A percentile compares a stretch with the other conserved stretches of the same genome.
These are phyloP conservation scores for Sordaria brevicollis DNA, from an alignment of 495 filamentous ascomycete species.

Conservation along the genomic window DNA sequence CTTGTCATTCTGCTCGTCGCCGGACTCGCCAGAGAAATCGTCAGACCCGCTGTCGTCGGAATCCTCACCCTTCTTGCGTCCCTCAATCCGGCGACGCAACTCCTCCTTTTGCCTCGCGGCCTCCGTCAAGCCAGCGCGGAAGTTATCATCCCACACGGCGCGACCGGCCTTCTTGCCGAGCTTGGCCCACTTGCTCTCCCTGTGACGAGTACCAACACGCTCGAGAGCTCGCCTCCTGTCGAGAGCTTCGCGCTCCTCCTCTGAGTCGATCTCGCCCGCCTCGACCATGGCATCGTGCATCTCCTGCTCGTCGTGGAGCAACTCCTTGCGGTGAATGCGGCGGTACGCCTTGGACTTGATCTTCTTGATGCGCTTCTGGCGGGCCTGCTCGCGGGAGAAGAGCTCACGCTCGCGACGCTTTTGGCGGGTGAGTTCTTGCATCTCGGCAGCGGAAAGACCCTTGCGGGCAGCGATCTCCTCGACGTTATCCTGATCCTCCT, in stretches of 20 bases:
- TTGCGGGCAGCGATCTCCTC: conserved; percentile 49
- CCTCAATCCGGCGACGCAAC: conserved; percentile 69
- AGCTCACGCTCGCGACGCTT: conserved; percentile 73
- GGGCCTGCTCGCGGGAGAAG: conserved; percentile 80
- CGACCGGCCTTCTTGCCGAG: conserved; percentile 68
- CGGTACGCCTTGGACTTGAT: conserved; percentile 95
- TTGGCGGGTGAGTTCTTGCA: conserved; percentile 61
- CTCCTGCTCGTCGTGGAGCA: conserved; percentile 59
- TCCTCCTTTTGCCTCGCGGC: conserved; percentile 82
- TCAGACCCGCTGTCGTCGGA: conserved; percentile 43
- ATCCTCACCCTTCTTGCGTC: conserved; percentile 50
- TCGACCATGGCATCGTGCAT: conserved; percentile 55
- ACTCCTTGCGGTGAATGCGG: conserved; percentile 81
- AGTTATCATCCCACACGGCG: conserved; percentile 76
- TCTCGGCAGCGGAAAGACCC: conserved; percentile 53
- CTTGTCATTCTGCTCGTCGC: conserved; percentile 39
- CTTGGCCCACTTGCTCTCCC: conserved; percentile 93
- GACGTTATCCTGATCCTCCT: conserved; percentile 53
- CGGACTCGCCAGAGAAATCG: conserved; percentile 38
- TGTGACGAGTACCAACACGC: conserved; percentile 79
- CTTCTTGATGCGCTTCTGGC: conserved; percentile 89
- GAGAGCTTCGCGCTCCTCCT: conserved; percentile 68
- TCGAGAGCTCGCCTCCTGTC: conserved; percentile 77
- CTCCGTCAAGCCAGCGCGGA: conserved; percentile 63
- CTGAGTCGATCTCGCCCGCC: conserved; percentile 54